These are phyloP conservation scores for Nymphaea thermarum DNA, from an alignment of 164 flowering plant genomes.

Conservation along the genomic window DNA sequence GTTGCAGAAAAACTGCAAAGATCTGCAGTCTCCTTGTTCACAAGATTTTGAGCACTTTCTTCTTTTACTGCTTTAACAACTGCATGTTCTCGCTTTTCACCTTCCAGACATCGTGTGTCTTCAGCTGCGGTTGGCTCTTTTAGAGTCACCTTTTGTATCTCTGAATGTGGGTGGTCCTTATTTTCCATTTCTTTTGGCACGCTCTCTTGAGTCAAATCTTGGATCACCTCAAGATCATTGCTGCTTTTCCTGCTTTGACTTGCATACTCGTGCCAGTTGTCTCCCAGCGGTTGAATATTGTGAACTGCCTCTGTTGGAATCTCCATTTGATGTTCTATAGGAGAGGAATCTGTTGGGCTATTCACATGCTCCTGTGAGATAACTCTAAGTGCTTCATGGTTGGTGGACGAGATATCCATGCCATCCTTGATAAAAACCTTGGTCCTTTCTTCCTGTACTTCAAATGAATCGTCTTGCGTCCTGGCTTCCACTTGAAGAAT, in stretches of 20 bases:
- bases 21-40: neutral
- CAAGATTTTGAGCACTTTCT: neutral
- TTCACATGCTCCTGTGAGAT: neutral
- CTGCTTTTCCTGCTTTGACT: neutral
- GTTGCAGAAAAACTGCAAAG: no score
- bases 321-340: neutral
- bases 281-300: neutral
- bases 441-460: neutral
- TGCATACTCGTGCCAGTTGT: neutral
- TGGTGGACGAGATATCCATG: neutral
- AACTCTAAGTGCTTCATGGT: neutral
- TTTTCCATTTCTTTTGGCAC: neutral
- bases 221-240: neutral
- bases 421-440: neutral
- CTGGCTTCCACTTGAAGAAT: neutral
- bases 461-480: neutral
- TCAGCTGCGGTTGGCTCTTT: neutral
- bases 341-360: neutral
- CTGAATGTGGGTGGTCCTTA: neutral
- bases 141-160: neutral
- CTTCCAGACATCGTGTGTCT: neutral
- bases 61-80: no score
- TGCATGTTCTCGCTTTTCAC: neutral
- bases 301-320: neutral
- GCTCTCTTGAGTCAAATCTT: no score